A percentile compares a stretch with the other conserved stretches of the same genome.
These are phyloP conservation scores for Fusarium nygamai DNA, from an alignment of 2,329 filamentous ascomycete species.

Conservation along the genomic window DNA sequence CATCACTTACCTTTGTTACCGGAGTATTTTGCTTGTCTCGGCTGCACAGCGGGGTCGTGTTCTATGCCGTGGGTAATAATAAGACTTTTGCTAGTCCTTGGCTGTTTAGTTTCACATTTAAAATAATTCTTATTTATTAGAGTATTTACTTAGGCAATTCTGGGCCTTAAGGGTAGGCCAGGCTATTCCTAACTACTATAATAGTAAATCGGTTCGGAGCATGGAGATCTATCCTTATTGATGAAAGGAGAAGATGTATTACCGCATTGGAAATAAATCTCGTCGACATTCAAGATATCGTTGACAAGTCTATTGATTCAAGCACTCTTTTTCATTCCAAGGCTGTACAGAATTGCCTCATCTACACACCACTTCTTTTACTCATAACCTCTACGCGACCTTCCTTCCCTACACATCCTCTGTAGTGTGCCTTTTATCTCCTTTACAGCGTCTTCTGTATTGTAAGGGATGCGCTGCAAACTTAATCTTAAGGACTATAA, in stretches of 20 bases:
- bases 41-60: neutral
- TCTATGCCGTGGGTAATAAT: neutral
- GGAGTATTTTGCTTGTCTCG: neutral
- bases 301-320: neutral
- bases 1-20: neutral
- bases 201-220: neutral
- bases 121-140: neutral
- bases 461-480: neutral
- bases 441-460: neutral
- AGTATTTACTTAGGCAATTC: neutral
- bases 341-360: neutral
- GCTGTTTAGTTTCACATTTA: neutral
- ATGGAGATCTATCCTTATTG: neutral
- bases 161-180: neutral
- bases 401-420: neutral
- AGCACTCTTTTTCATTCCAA: neutral
- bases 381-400: neutral
- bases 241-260: neutral
- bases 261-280: neutral
- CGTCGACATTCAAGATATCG: neutral
- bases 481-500: neutral
- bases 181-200: neutral
- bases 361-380: neutral
- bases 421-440: neutral
- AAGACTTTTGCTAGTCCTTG: neutral